A percentile compares a stretch with the other conserved stretches of the same genome.
phyloP scores from a whole-genome alignment of 2,329 filamentous ascomycete species.

The Coccinonectria pachysandricola region DNA sequence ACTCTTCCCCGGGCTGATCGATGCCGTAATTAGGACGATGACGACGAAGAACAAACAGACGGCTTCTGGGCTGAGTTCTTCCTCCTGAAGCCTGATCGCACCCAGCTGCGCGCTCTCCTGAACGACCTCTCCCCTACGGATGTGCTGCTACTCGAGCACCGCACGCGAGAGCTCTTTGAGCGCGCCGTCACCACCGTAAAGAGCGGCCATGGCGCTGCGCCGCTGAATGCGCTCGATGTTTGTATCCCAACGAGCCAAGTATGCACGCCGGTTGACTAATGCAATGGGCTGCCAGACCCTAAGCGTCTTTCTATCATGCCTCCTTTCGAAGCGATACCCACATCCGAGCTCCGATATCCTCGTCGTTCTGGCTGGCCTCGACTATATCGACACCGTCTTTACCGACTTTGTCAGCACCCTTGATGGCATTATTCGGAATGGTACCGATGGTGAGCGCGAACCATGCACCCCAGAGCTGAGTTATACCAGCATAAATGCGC shows the following conservation, averaged over 20 bases:
- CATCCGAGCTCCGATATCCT: constrained; percentile 96
- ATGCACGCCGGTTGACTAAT: too few species aligned
- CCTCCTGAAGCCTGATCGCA: constrained; percentile 68
- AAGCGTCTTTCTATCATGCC: constrained; percentile 72
- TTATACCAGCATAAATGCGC: not conserved
- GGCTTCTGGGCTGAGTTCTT: constrained; percentile 98
- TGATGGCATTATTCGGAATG: constrained; percentile 73
- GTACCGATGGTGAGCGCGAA: constrained; percentile 49
- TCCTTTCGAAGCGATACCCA: constrained; percentile 82
- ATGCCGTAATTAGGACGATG: constrained; percentile 41
- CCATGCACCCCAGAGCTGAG: not conserved
- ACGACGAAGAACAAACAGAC: constrained; percentile 62
- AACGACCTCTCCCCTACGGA: constrained; percentile 62
- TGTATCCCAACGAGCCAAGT: too few species aligned
- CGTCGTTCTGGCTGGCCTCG: constrained; percentile 74
- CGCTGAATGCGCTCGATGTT: constrained; percentile 81
- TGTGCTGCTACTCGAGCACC: constrained; percentile 64
- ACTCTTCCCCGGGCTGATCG: constrained; percentile 19
- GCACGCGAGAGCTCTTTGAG: constrained; percentile 69
- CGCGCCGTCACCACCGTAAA: constrained; percentile 62
- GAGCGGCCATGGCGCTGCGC: constrained; percentile 46
- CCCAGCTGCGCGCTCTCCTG: constrained; percentile 57
- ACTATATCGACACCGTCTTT: constrained; percentile 78
- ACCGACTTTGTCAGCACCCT: constrained; percentile 77
- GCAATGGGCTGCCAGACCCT: too few species aligned